Conservation (phyloP, 1,139 yeast species). For the Petasospora rhodanensis region DNA sequence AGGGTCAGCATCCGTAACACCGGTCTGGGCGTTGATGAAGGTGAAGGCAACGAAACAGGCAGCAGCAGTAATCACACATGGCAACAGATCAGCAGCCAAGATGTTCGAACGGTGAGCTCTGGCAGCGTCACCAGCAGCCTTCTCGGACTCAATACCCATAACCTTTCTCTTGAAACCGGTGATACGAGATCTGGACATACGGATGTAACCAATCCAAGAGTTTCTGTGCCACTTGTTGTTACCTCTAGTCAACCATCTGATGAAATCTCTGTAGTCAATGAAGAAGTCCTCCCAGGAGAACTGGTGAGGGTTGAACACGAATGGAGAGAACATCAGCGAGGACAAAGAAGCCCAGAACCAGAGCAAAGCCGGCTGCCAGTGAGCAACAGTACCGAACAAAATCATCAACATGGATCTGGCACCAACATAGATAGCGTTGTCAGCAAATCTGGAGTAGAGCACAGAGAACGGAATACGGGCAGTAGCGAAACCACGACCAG, state of each 20-base stretch:
- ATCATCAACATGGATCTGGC: conserved; percentile 87
- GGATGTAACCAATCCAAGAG: conserved; percentile 98
- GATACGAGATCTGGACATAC: conserved; percentile 92
- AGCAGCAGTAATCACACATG: conserved; percentile 83
- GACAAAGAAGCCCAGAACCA: conserved; percentile 98
- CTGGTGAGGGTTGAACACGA: conserved; percentile 96
- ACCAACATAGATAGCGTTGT: conserved; percentile 95
- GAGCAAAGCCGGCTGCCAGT: conserved; percentile 95
- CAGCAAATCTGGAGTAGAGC: conserved; percentile 93
- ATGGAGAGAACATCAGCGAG: conserved; percentile 90
- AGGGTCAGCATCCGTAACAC: conserved; percentile 58
- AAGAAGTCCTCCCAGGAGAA: conserved; percentile 99
- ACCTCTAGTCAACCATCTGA: conserved; percentile 98
- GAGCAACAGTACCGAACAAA: conserved; percentile 85
- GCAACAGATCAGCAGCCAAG: conserved; percentile 79
- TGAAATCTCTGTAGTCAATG: conserved; percentile 96
- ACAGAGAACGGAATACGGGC: conserved; percentile 97
- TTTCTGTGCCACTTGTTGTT: conserved; percentile 98
- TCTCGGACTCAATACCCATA: conserved; percentile 84
- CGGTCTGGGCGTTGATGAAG: conserved; percentile 94
- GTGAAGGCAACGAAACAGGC: conserved; percentile 89
- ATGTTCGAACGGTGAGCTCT: conserved; percentile 92
- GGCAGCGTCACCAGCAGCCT: conserved; percentile 88
- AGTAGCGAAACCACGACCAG: conserved; percentile 99
- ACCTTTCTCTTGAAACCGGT: conserved; percentile 97